Evolutionary conservation across 495 filamentous ascomycete genomes (phyloP).

Genomic region (Podospora pseudoanserina): DNA sequence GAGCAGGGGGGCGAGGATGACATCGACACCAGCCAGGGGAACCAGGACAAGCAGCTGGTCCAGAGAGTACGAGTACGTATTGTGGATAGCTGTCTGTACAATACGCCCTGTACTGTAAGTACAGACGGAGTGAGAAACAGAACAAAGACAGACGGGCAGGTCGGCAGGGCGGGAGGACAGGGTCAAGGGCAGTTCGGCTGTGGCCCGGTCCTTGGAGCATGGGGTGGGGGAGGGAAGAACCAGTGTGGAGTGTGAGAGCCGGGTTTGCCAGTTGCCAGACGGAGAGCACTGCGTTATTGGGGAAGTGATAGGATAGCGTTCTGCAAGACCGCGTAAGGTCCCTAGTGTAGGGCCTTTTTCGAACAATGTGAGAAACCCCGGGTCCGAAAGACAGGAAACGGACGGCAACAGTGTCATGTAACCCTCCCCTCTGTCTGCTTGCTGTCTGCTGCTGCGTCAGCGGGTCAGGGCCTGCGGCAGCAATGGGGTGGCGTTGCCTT

Average conservation of each 20-base stretch:
- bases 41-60: background rate
- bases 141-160: slow-evolving; percentile 4
- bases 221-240: background rate
- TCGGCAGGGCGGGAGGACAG: slow-evolving; percentile 2
- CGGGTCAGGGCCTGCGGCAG: slow-evolving; percentile 1
- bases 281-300: slow-evolving; percentile 1
- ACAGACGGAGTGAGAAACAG: slow-evolving; percentile 1
- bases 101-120: background rate
- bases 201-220: slow-evolving; percentile 12
- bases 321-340: slow-evolving; percentile 1
- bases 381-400: background rate
- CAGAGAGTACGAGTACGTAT: slow-evolving; percentile 11
- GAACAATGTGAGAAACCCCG: background rate
- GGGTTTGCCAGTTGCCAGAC: background rate
- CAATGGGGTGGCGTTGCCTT: slow-evolving; percentile 3
- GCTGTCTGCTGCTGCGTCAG: background rate
- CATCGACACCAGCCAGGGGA: slow-evolving; percentile 12
- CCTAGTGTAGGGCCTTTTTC: background rate
- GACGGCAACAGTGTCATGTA: background rate
- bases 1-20: slow-evolving; percentile 27
- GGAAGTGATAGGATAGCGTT: background rate
- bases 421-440: background rate
- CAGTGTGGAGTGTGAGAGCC: slow-evolving; percentile 4
- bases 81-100: background rate
- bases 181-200: slow-evolving; percentile 12